Base-by-base conservation (phyloP, 768 basidiomycete genomes). In the Hortiboletus campestris region DNA sequence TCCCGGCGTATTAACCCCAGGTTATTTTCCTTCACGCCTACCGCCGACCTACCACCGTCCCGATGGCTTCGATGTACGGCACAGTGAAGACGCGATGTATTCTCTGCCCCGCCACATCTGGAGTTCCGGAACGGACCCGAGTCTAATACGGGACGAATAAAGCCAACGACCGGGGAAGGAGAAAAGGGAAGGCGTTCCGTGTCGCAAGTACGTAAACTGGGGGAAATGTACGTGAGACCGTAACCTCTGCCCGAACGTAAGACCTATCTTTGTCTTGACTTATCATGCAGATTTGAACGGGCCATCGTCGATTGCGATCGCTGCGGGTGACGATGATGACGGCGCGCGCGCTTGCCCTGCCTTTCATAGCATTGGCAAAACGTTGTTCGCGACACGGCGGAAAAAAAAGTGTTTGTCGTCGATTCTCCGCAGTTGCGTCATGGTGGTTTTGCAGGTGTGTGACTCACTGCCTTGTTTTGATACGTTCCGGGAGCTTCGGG, bases 191-290 rank as follows among this genome's bases (percentile, higher is more conserved):
- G 46, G 50, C 44, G 29, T 44, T 53, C 49, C 48, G 61, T n/a
- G 17, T 32, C 20, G 12, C 34, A 31, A 22, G 49, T 59, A 59
- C 57, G 62, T 62, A 63, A 57, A 58, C 35, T 50, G 48, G 61
- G 51, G 60, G 20, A 42, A 50, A 38, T 34, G 60, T 46, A 63
- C 41, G 61, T 38, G 55, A 51, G 60, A 58, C 28, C 48, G 14
- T 29, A 8, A 28, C 17, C 16, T 17, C 29, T 45, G n/a, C 22
- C 31, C 25, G 8, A 17, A 25, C 16, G 3, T 31, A 31, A 14
- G 49, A 47, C 22, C 56, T 31, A 43, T 46, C 57, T 46, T 55
- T 59, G 38, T 42, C 46, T 16, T 19, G 14, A 25, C 16, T 31
- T 10, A 39, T 25, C 20, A 13, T 39, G 10, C 31, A 46, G 59